These are phyloP conservation scores for Forsythia viridissima DNA, from an alignment of 257 asterid genomes.

Conservation along the genomic window DNA sequence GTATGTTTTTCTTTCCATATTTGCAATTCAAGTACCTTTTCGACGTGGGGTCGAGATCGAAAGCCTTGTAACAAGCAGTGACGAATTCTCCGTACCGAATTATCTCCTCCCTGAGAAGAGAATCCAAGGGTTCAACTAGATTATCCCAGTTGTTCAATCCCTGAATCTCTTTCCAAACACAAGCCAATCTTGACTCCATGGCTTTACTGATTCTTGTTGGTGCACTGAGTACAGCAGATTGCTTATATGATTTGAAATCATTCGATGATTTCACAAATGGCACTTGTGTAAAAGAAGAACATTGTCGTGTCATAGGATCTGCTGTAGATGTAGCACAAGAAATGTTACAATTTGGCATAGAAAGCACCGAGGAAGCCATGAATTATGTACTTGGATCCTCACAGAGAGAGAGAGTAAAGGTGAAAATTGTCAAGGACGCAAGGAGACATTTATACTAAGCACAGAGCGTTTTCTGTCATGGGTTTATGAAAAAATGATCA, in stretches of 20 bases:
- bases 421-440: conserved; percentile 3
- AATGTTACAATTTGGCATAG: conserved; percentile 17
- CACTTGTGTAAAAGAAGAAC: neutral
- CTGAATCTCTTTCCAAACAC: conserved; percentile 57
- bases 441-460: neutral
- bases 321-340: conserved; percentile 21
- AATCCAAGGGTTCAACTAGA: conserved; percentile 54
- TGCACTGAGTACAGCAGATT: neutral
- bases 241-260: neutral
- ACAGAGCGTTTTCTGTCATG: neutral
- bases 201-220: neutral
- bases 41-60: conserved; percentile 58
- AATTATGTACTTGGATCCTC: neutral
- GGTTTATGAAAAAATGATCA: neutral
- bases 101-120: conserved; percentile 51
- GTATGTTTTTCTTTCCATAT: conserved; percentile 43
- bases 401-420: neutral
- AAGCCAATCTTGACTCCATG: conserved; percentile 27
- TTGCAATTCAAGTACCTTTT: conserved; percentile 66
- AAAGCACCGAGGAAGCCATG: conserved; percentile 31
- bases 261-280: conserved; percentile 22
- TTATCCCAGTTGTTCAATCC: conserved; percentile 59
- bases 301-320: conserved; percentile 17
- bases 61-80: conserved; percentile 62
- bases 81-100: conserved; percentile 66